phyloP scores from a whole-genome alignment of 371 early-diverging fungal genomes.

The Aphelidium insulamus region DNA sequence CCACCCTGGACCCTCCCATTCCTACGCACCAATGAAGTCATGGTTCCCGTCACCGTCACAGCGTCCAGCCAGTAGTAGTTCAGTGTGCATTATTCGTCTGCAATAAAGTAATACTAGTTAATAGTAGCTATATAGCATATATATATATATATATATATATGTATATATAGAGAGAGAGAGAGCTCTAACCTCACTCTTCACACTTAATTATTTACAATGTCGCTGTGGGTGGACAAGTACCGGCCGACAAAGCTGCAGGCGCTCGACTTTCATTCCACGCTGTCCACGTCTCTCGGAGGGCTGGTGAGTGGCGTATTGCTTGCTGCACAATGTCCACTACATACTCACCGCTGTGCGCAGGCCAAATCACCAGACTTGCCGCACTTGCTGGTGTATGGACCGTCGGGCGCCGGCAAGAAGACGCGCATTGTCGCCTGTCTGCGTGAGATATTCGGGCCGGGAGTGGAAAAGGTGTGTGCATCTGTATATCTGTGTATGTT shows the following conservation, averaged over 20 bases:
- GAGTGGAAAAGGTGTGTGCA: slow-evolving; percentile 61
- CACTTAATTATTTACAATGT: slow-evolving; percentile 16
- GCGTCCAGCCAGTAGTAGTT: too few species aligned
- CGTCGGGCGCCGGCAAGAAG: slow-evolving; percentile 91
- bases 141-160: too few species aligned
- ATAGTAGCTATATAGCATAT: too few species aligned
- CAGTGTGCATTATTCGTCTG: too few species aligned
- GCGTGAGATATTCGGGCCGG: slow-evolving; percentile 69
- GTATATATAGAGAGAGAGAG: too few species aligned
- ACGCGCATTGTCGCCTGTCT: slow-evolving; percentile 73
- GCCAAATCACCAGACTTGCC: slow-evolving; percentile 67
- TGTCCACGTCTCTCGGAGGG: slow-evolving; percentile 45
- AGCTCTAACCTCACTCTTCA: background rate
- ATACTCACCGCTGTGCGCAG: slow-evolving; percentile 12
- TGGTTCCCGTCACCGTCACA: too few species aligned
- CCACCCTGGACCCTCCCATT: too few species aligned
- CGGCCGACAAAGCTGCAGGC: slow-evolving; percentile 66
- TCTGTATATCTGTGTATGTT: background rate
- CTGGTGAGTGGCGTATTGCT: slow-evolving; percentile 25
- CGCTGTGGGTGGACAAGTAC: slow-evolving; percentile 95
- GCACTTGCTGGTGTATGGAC: slow-evolving; percentile 91
- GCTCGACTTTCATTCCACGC: slow-evolving; percentile 54
- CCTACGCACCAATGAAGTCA: too few species aligned
- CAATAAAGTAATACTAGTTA: too few species aligned
- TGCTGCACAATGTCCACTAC: background rate